These are phyloP conservation scores for Leccinum fibrillosum DNA, from an alignment of 768 basidiomycete species.

Conservation along the genomic window DNA sequence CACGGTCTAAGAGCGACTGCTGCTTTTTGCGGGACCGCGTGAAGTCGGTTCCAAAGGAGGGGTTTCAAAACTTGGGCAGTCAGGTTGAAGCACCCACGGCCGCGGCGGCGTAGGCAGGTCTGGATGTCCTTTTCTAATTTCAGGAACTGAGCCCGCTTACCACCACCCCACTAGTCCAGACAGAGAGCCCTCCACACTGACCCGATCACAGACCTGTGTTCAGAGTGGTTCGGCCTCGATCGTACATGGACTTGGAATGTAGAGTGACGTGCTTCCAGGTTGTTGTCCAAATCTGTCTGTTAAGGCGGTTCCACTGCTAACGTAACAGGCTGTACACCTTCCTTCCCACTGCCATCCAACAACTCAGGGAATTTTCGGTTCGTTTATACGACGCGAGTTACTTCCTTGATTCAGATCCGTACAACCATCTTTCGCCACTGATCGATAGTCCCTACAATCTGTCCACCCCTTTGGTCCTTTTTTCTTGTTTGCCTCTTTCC, in stretches of 20 bases:
- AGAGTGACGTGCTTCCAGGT: background rate
- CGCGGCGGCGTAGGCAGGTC: background rate
- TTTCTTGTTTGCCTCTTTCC: conserved; percentile 10
- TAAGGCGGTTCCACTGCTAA: conserved; percentile 27
- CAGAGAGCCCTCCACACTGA: background rate
- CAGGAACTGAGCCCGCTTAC: conserved; percentile 4
- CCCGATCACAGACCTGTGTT: background rate
- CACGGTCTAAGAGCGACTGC: background rate
- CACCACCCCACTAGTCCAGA: background rate
- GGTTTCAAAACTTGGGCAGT: conserved; percentile 1
- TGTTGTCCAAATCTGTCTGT: conserved; percentile 13
- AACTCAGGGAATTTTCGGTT: conserved; percentile 15
- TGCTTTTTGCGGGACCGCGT: conserved; percentile 16
- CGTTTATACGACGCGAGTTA: conserved; percentile 8
- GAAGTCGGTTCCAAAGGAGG: conserved; percentile 8
- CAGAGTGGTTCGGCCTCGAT: background rate
- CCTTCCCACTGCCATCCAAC: conserved; percentile 19
- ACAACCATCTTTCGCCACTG: conserved; percentile 11
- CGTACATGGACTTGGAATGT: background rate
- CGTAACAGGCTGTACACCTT: conserved; percentile 27
- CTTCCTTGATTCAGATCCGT: conserved; percentile 19
- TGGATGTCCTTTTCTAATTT: background rate
- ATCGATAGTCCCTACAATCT: conserved; percentile 14
- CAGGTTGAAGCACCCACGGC: background rate
- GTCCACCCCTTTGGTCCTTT: conserved; percentile 7